Conservation (phyloP, 2,329 filamentous ascomycete genomes). For the Alternaria sp. region DNA sequence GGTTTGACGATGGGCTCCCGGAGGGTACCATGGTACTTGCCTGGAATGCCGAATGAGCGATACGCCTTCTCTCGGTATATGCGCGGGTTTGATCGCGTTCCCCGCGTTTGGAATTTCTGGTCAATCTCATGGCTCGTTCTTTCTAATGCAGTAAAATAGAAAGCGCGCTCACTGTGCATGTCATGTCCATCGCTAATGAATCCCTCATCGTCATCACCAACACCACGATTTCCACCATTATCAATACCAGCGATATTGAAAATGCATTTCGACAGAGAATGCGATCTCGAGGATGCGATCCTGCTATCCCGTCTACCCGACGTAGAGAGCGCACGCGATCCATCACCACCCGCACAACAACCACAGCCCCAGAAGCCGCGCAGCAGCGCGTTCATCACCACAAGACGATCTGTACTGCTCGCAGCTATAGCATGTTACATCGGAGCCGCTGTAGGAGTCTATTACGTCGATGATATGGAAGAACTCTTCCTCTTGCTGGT, state of each 20-base stretch:
- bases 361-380: not conserved
- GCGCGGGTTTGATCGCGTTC: not conserved
- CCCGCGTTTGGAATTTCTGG: not conserved
- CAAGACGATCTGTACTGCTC: not conserved
- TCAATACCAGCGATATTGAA: not conserved
- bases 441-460: not conserved
- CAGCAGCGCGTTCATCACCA: not conserved
- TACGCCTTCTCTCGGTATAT: not conserved
- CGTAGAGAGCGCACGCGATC: not conserved
- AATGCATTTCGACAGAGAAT: not conserved
- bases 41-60: not conserved
- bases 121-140: not conserved
- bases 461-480: not conserved
- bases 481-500: not conserved
- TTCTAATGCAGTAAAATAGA: not conserved
- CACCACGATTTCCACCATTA: not conserved
- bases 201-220: not conserved
- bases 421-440: not conserved
- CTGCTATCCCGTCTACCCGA: not conserved
- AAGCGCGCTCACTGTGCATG: not conserved
- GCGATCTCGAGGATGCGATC: not conserved
- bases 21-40: not conserved
- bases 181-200: not conserved
- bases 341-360: not conserved
- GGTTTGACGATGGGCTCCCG: not conserved